phyloP scores from a whole-genome alignment of 2,329 filamentous ascomycete species.

The Hypomyces perniciosus region DNA sequence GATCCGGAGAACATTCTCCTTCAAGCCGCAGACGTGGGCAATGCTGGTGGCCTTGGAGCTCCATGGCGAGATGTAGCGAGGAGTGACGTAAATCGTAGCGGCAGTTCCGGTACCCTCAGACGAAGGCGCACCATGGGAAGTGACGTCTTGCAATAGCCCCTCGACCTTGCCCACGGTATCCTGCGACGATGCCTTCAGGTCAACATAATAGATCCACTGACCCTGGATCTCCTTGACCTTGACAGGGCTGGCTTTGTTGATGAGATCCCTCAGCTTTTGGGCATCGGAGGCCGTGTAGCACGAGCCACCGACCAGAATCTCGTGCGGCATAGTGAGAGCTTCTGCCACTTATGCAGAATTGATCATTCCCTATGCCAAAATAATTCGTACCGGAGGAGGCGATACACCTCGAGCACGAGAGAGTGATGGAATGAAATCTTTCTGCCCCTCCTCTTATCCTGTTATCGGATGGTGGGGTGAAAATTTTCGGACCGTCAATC shows the following conservation, averaged over 20 bases:
- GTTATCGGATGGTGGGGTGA: conserved; percentile 16
- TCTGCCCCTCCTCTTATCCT: conserved; percentile 17
- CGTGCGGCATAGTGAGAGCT: conserved; percentile 27
- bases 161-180: conserved; percentile 39
- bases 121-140: conserved; percentile 21
- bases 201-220: conserved; percentile 61
- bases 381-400: conserved; percentile 5
- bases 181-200: conserved; percentile 45
- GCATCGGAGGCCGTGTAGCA: conserved; percentile 45
- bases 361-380: conserved; percentile 4
- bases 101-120: conserved; percentile 37
- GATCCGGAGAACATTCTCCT: conserved; percentile 64
- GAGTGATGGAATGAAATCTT: conserved; percentile 3
- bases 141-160: conserved; percentile 40
- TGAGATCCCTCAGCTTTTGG: conserved; percentile 38
- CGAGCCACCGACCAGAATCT: conserved; percentile 35
- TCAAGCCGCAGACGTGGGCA: conserved; percentile 81
- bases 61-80: conserved; percentile 91
- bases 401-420: conserved; percentile 4
- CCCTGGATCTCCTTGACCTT: conserved; percentile 46
- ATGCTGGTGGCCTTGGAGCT: conserved; percentile 95
- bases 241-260: conserved; percentile 37
- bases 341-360: conserved; percentile 5
- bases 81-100: conserved; percentile 65
- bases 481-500: conserved; percentile 18